These are phyloP conservation scores for Phyllostachys edulis DNA, from an alignment of 176 grass and related monocot genomes.

Conservation along the genomic window DNA sequence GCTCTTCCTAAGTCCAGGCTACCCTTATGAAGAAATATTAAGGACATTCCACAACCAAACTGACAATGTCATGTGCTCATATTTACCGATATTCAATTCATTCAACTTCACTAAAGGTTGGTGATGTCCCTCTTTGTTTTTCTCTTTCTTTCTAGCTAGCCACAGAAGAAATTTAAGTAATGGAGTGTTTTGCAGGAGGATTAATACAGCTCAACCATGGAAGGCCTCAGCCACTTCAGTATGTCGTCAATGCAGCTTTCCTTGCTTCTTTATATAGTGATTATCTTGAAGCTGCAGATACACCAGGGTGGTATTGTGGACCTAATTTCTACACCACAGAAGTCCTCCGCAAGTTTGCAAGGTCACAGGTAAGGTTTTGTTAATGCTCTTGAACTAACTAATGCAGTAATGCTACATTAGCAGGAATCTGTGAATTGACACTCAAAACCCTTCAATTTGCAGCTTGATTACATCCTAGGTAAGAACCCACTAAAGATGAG, in stretches of 20 bases:
- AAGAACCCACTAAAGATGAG: constrained; percentile 90
- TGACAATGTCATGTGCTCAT: constrained; percentile 84
- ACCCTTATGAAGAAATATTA: constrained; percentile 94
- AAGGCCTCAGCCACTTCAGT: constrained; percentile 85
- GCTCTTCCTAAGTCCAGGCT: constrained; percentile 85
- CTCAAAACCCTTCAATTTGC: constrained; percentile 39
- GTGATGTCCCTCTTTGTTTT: constrained; percentile 13
- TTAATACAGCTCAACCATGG: constrained; percentile 93
- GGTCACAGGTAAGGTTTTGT: constrained; percentile 55
- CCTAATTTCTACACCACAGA: constrained; percentile 88
- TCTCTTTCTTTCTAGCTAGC: not conserved
- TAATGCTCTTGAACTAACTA: constrained; percentile 14
- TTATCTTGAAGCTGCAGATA: constrained; percentile 83
- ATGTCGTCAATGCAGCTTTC: constrained; percentile 87
- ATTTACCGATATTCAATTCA: constrained; percentile 61
- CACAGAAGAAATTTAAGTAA: constrained; percentile 22
- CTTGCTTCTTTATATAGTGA: constrained; percentile 79
- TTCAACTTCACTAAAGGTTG: constrained; percentile 95
- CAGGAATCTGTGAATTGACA: constrained; percentile 11
- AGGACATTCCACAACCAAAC: constrained; percentile 92
- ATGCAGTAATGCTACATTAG: not conserved
- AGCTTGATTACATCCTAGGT: constrained; percentile 89
- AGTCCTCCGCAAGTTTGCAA: constrained; percentile 83
- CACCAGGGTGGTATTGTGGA: constrained; percentile 93
- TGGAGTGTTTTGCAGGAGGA: constrained; percentile 57